Evolutionary conservation across 306 rosid species (phyloP).

Genomic region (Ochetophila trinervis): DNA sequence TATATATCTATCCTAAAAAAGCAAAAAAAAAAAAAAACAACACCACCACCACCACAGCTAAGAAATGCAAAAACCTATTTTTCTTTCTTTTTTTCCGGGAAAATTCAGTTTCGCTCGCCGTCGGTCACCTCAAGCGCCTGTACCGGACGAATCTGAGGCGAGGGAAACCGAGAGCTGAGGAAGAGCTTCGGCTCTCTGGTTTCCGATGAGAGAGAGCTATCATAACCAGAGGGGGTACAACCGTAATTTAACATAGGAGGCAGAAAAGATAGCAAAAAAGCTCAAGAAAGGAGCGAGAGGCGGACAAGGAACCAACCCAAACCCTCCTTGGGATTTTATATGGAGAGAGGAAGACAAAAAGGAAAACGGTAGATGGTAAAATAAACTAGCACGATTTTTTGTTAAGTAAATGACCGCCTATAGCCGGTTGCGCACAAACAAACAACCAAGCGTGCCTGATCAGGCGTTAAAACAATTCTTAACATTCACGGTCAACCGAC

Average conservation of each 20-base stretch:
- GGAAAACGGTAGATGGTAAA: too few species aligned
- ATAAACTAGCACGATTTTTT: not conserved
- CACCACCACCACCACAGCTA: not conserved
- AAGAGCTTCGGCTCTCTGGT: constrained; percentile 52
- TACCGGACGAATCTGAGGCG: constrained; percentile 46
- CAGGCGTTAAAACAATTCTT: too few species aligned
- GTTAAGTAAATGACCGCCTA: constrained; percentile 13
- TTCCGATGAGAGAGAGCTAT: constrained; percentile 31
- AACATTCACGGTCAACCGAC: not conserved
- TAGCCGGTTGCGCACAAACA: constrained; percentile 5
- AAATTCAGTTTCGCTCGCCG: not conserved
- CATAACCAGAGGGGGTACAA: constrained; percentile 41
- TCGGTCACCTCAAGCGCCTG: constrained; percentile 49
- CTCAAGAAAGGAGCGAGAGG: not conserved
- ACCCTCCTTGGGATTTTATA: constrained; percentile 14
- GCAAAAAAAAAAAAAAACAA: too few species aligned
- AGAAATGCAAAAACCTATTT: not conserved
- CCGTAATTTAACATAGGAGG: constrained; percentile 17
- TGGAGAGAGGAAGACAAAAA: not conserved
- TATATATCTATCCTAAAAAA: too few species aligned
- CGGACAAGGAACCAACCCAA: not conserved
- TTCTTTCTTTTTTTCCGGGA: not conserved
- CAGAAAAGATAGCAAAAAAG: not conserved
- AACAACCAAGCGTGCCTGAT: too few species aligned
- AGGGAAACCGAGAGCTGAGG: constrained; percentile 64